These are phyloP conservation scores for Avicennia marina DNA, from an alignment of 257 asterid genomes.

Conservation along the genomic window DNA sequence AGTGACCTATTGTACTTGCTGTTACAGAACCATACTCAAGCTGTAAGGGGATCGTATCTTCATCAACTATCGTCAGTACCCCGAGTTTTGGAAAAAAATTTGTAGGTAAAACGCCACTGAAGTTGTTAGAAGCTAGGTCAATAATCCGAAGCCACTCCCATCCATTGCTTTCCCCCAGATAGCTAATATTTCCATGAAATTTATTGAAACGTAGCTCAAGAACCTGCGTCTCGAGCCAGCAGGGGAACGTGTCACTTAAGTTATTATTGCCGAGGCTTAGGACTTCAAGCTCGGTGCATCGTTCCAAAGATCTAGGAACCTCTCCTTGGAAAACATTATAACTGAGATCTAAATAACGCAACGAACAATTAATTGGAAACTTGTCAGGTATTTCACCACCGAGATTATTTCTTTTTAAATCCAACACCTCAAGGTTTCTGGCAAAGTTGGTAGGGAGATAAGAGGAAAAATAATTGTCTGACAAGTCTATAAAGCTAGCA, in stretches of 20 bases:
- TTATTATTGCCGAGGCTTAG: slow-evolving; percentile 39
- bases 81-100: slow-evolving; percentile 19
- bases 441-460: slow-evolving; percentile 34
- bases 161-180: slow-evolving; percentile 16
- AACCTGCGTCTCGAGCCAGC: slow-evolving; percentile 28
- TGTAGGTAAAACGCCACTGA: slow-evolving; percentile 27
- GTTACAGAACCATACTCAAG: no score
- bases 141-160: no score
- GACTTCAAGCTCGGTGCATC: slow-evolving; percentile 36
- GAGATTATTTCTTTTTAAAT: slow-evolving; percentile 39
- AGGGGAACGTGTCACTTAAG: slow-evolving; percentile 37
- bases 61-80: slow-evolving; percentile 21
- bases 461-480: slow-evolving; percentile 37
- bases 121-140: no score
- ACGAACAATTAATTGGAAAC: slow-evolving; percentile 25
- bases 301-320: slow-evolving; percentile 39
- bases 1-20: no score
- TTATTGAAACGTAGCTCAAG: slow-evolving; percentile 28
- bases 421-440: slow-evolving; percentile 19
- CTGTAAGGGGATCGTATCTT: background rate
- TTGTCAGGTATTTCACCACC: slow-evolving; percentile 35
- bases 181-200: slow-evolving; percentile 32
- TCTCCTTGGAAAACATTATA: slow-evolving; percentile 32
- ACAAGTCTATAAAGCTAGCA: slow-evolving; percentile 32
- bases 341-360: slow-evolving; percentile 43